Evolutionary conservation across 2,329 filamentous ascomycete genomes (phyloP).

Genomic region (Aspergillus novofumigatus): DNA sequence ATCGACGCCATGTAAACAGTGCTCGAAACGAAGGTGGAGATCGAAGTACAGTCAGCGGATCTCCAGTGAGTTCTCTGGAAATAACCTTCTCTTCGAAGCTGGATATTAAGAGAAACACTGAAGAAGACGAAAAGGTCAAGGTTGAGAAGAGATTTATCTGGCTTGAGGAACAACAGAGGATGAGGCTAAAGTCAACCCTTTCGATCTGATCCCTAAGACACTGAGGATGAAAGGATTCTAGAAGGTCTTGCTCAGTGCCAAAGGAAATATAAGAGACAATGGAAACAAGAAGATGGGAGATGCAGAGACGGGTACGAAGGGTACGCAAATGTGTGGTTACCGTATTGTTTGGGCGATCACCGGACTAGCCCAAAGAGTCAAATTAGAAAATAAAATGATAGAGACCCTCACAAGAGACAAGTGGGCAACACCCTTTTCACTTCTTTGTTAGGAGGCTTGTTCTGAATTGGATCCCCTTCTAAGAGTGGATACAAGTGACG

Average conservation of each 20-base stretch:
- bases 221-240: constrained; percentile 21
- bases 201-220: constrained; percentile 9
- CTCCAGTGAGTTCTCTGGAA: constrained; percentile 1
- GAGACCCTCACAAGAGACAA: constrained; percentile 8
- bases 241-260: constrained; percentile 18
- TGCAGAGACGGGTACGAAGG: constrained; percentile 1
- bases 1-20: constrained; percentile 56
- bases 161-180: constrained; percentile 7
- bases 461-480: constrained; percentile 7
- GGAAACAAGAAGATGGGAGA: constrained; percentile 10
- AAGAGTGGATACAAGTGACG: constrained; percentile 20
- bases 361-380: constrained; percentile 5
- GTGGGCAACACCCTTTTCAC: background rate
- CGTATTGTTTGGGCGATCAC: constrained; percentile 7
- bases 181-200: constrained; percentile 13
- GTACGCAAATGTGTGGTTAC: constrained; percentile 8
- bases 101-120: background rate
- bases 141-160: constrained; percentile 11
- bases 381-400: constrained; percentile 9
- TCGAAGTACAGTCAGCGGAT: background rate
- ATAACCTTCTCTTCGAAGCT: background rate
- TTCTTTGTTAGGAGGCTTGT: constrained; percentile 23
- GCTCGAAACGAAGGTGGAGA: background rate
- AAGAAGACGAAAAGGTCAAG: constrained; percentile 4
- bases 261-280: constrained; percentile 9